Evolutionary conservation across 2,329 filamentous ascomycete species (phyloP), one percentile per base, ranked within the genome.

Genomic region (Xylariaceae sp.): DNA sequence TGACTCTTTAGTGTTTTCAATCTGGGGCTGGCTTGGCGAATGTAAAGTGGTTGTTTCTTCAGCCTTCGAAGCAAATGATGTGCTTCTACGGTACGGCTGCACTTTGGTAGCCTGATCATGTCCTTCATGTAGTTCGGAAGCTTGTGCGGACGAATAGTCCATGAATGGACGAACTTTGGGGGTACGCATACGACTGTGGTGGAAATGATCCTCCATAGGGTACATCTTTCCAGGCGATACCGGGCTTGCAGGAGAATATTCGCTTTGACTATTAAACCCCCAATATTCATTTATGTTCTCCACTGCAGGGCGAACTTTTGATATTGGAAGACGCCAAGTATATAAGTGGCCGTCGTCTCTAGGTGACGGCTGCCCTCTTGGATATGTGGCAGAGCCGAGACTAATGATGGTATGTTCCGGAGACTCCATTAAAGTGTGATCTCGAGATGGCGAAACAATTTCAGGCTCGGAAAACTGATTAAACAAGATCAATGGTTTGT

Each of bases 251-350:
- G 50, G 8, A 44, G 54, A 8, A 53, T 43, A 18, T 39, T 53
- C 33, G 41, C 40, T 18, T 46, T 40, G 23, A 36, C 4, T 5
- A 10, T 44, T 8, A 20, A 15, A 9, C 9, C 20, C 16, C 9
- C 6, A 24, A 33, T 30, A 20, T 41, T 48, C 36, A 18, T 42
- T 37, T 6, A 42, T 18, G 18, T 33, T 16, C 30, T 36, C 45
- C n/a, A 49, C 36, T 29, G 63, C 50, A 39, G 60, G 56, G 18
- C 59, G 60, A 21, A 67, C 59, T 53, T 63, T 66, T 1, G 62
- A 65, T 13, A 63, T 46, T 11, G 50, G 51, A 26, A 45, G 42
- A 8, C 49, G 47, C 39, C 44, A 42, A 2, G 30, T 51, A 39
- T 39, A 42, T 16, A 45, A 53, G 37, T 55, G 48, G 32, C 50